Conservation (phyloP, 2,329 filamentous ascomycete species). For the Aspergillus ochraceoroseus region DNA sequence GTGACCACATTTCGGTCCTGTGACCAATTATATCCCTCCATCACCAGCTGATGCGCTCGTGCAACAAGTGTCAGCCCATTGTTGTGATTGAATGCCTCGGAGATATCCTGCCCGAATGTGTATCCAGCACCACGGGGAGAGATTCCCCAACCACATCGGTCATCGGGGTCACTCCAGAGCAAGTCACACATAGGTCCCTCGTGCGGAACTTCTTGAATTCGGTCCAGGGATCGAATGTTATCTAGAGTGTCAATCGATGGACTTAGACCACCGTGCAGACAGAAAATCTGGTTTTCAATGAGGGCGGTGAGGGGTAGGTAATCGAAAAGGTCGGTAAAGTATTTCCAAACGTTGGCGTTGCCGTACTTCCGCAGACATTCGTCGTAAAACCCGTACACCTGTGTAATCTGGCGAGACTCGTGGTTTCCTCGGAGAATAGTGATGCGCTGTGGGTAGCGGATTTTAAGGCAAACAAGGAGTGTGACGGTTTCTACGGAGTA, state of each 20-base stretch:
- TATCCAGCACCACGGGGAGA: slow-evolving; percentile 91
- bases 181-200: slow-evolving; percentile 98
- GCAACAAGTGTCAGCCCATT: slow-evolving; percentile 95
- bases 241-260: slow-evolving; percentile 95
- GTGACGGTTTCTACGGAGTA: slow-evolving; percentile 99
- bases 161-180: slow-evolving; percentile 96
- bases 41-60: slow-evolving; percentile 94
- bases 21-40: slow-evolving; percentile 99
- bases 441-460: slow-evolving; percentile 95
- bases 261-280: slow-evolving; percentile 91
- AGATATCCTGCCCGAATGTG: slow-evolving; percentile 95
- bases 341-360: slow-evolving; percentile 99
- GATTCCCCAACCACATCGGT: slow-evolving; percentile 93
- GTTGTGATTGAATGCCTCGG: slow-evolving; percentile 98
- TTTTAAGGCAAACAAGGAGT: slow-evolving; percentile 92
- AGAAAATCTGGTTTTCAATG: slow-evolving; percentile 99
- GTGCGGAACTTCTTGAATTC: slow-evolving; percentile 97
- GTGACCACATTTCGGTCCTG: slow-evolving; percentile 97
- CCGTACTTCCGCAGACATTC: slow-evolving; percentile 98
- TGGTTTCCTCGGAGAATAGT: slow-evolving; percentile 98
- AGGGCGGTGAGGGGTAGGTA: slow-evolving; percentile 94
- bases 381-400: slow-evolving; percentile 99
- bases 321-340: slow-evolving; percentile 97
- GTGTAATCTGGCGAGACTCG: slow-evolving; percentile 97
- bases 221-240: slow-evolving; percentile 90